These are phyloP conservation scores for Wickerhamiella azymoides DNA, from an alignment of 805 yeast species.

Conservation along the genomic window DNA sequence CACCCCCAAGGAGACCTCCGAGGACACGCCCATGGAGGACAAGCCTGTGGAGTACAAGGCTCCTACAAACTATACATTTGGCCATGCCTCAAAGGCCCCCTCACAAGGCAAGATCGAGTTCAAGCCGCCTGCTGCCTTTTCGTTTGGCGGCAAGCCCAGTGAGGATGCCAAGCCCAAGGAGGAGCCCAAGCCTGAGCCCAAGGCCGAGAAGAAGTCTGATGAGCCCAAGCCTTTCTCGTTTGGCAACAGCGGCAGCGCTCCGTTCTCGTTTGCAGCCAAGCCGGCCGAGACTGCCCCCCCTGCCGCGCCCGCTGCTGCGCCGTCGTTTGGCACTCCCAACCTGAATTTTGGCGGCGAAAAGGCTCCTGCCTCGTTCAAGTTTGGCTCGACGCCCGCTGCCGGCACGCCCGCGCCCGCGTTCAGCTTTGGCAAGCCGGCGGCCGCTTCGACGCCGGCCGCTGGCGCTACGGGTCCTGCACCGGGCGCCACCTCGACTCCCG, in stretches of 20 bases:
- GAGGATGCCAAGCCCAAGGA: conserved; percentile 8
- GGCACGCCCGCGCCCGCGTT: not conserved
- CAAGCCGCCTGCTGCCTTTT: not conserved
- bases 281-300: not conserved
- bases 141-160: not conserved
- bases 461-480: not conserved
- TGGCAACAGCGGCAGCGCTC: not conserved
- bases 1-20: not conserved
- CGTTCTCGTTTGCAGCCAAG: not conserved
- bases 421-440: conserved; percentile 9
- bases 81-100: not conserved
- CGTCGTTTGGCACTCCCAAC: not conserved
- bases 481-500: conserved; percentile 13
- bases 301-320: not conserved
- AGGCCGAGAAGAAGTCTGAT: too few species aligned
- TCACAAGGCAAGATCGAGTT: not conserved
- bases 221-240: not conserved
- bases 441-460: conserved; percentile 13
- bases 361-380: conserved; percentile 12
- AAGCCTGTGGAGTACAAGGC: not conserved
- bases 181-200: conserved; percentile 21
- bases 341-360: not conserved
- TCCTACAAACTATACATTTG: not conserved
- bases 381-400: conserved; percentile 16
- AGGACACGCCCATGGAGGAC: not conserved